Evolutionary conservation across 176 grass and related monocot species (phyloP).

Genomic region (Lolium multiflorum): DNA sequence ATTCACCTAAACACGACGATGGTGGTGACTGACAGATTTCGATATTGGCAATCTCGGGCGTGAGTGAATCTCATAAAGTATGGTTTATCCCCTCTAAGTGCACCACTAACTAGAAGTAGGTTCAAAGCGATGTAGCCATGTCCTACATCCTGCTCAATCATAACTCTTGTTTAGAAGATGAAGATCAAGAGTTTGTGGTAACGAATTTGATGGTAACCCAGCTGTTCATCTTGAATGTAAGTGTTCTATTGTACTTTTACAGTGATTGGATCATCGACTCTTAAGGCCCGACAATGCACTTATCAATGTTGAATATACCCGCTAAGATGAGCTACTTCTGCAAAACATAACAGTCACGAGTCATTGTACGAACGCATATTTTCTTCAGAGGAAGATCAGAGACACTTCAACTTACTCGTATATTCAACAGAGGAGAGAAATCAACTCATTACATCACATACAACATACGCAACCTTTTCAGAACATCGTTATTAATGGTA

Average conservation of each 20-base stretch:
- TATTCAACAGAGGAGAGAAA: not conserved
- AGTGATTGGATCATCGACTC: not conserved
- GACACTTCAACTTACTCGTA: not conserved
- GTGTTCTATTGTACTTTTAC: not conserved
- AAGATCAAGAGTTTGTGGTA: not conserved
- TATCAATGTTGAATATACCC: too few relatives aligned
- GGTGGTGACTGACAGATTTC: too few relatives aligned
- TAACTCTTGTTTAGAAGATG: not conserved
- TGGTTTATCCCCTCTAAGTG: not conserved
- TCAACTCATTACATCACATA: slow-evolving; percentile 1
- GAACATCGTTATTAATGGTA: slow-evolving; percentile 17
- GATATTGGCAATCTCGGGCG: not conserved
- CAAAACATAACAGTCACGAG: too few relatives aligned
- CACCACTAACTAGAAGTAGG: not conserved
- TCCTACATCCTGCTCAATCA: not conserved
- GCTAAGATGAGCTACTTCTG: too few relatives aligned
- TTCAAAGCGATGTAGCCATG: not conserved
- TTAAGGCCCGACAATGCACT: not conserved
- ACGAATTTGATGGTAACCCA: not conserved
- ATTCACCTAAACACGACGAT: too few relatives aligned
- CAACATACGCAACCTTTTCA: slow-evolving; percentile 26
- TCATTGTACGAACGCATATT: too few relatives aligned
- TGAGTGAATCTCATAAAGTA: not conserved
- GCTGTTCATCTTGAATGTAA: slow-evolving; percentile 1
- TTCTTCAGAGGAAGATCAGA: not conserved